These are phyloP conservation scores for Alternaria ventricosa DNA, from an alignment of 2,329 filamentous ascomycete species.

Conservation along the genomic window DNA sequence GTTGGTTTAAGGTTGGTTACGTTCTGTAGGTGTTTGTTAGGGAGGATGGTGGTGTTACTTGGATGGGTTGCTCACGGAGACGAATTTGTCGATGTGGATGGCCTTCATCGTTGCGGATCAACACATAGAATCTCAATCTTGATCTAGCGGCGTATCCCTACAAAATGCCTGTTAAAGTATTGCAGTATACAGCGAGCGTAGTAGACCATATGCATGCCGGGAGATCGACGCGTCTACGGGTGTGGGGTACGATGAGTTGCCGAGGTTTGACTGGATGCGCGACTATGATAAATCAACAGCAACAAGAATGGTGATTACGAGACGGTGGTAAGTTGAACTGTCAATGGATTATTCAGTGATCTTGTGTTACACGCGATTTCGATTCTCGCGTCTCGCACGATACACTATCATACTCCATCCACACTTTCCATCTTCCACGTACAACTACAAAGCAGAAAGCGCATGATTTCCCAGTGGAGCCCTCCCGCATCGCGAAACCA, in stretches of 20 bases:
- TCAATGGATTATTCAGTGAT: background rate
- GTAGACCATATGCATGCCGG: background rate
- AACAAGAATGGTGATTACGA: background rate
- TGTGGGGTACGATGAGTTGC: background rate
- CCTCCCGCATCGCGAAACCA: background rate
- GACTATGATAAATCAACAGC: background rate
- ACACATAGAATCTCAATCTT: background rate
- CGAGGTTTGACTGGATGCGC: background rate
- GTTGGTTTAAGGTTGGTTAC: conserved; percentile 33
- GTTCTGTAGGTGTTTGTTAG: conserved; percentile 25
- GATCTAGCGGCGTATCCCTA: background rate
- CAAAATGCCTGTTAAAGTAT: background rate
- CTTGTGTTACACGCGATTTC: background rate
- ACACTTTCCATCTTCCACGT: background rate
- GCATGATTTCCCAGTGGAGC: background rate
- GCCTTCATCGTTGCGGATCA: conserved; percentile 24
- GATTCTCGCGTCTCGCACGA: background rate
- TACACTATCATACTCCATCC: background rate
- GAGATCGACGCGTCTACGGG: background rate
- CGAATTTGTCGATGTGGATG: conserved; percentile 22
- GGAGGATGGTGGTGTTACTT: background rate
- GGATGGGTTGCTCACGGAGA: conserved; percentile 9
- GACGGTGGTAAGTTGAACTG: background rate
- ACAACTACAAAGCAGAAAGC: background rate
- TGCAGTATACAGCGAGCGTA: background rate